Conservation (phyloP, 306 rosid species). For the Prunus fruticosa region DNA sequence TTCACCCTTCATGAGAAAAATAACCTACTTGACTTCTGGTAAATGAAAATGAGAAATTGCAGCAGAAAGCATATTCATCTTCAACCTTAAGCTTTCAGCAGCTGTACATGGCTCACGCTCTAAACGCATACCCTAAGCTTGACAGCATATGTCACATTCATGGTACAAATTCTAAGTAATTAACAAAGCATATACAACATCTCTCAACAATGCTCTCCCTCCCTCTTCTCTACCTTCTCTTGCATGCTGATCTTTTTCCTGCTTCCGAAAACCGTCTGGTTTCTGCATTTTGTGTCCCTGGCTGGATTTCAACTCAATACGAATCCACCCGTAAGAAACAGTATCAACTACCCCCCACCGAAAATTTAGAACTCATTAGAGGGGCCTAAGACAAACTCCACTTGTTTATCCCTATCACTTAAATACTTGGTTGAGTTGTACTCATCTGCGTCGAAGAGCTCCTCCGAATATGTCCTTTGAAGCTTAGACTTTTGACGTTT, state of each 20-base stretch:
- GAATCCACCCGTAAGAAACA: not conserved
- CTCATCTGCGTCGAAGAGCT: conserved; percentile 81
- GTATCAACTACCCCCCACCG: not conserved
- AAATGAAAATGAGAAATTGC: not conserved
- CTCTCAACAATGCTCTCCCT: not conserved
- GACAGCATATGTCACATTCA: not conserved
- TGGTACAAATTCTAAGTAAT: not conserved
- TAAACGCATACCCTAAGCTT: not conserved
- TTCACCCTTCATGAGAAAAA: not conserved
- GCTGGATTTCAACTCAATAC: not conserved
- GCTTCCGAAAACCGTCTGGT: not conserved
- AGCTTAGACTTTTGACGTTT: conserved; percentile 52
- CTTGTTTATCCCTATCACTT: conserved; percentile 46
- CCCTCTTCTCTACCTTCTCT: not conserved
- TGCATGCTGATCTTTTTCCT: not conserved
- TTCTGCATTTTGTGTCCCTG: not conserved
- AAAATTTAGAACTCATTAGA: conserved; percentile 12
- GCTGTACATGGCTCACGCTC: not conserved
- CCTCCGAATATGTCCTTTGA: conserved; percentile 72
- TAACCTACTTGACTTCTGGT: not conserved
- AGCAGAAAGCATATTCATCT: not conserved
- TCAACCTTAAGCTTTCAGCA: not conserved
- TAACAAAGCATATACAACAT: not conserved
- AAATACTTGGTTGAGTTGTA: conserved; percentile 72
- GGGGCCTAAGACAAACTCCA: conserved; percentile 51